Conservation (phyloP, 176 grass and related monocot species). For the Areca catechu region DNA sequence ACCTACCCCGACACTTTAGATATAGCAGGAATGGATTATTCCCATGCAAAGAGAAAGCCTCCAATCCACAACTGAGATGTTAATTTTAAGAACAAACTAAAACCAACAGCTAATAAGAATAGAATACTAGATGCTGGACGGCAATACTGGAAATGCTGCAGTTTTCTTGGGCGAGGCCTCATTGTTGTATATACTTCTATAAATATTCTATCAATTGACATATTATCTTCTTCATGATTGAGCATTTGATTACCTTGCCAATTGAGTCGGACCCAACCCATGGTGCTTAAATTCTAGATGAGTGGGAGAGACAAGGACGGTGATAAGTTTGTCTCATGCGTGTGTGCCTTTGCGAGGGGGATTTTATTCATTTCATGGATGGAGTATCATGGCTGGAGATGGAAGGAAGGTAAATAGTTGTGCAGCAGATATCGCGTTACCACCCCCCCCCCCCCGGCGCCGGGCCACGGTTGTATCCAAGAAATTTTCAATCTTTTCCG, state of each 20-base stretch:
- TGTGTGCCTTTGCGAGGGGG: slow-evolving; percentile 13
- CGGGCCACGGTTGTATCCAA: too few species aligned
- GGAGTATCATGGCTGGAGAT: slow-evolving; percentile 15
- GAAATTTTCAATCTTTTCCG: too few species aligned
- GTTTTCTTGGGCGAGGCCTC: slow-evolving; percentile 55
- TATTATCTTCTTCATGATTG: slow-evolving; percentile 11
- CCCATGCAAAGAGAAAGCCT: slow-evolving; percentile 73
- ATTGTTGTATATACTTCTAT: slow-evolving; percentile 24
- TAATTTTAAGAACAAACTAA: background rate
- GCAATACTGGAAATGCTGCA: slow-evolving; percentile 78
- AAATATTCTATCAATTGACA: slow-evolving; percentile 17
- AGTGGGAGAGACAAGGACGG: slow-evolving; percentile 26
- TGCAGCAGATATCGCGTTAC: background rate
- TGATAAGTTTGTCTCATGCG: slow-evolving; percentile 29
- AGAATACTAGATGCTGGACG: slow-evolving; percentile 58
- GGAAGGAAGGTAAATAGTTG: background rate
- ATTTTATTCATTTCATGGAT: slow-evolving; percentile 12
- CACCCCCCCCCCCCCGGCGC: too few species aligned
- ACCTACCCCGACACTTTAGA: slow-evolving; percentile 56
- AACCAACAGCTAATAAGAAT: slow-evolving; percentile 22
- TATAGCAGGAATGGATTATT: slow-evolving; percentile 94
- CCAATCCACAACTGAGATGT: slow-evolving; percentile 82
- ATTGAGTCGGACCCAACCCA: slow-evolving; percentile 3
- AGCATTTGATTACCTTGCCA: background rate
- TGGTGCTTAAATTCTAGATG: slow-evolving; percentile 12